Evolutionary conservation across 768 basidiomycete species (phyloP).

Genomic region (Mycena albidolilacea): DNA sequence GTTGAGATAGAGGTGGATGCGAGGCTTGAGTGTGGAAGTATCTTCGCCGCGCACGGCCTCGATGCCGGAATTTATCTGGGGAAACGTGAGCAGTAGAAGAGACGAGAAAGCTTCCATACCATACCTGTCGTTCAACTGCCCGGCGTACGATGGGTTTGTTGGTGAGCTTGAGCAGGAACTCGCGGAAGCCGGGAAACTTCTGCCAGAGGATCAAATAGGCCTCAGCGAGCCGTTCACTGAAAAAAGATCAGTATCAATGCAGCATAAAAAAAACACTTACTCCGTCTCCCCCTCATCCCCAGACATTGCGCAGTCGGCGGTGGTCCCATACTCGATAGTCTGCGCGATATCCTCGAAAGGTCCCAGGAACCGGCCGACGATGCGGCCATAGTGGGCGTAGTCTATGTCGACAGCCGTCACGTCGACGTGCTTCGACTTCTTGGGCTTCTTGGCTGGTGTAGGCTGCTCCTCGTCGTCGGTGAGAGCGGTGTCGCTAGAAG

Average conservation of each 20-base stretch:
- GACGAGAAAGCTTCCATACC: background rate
- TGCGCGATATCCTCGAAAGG: background rate
- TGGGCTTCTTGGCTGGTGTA: background rate
- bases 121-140: background rate
- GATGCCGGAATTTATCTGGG: background rate
- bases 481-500: background rate
- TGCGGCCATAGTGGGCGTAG: slow-evolving; percentile 12
- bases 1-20: background rate
- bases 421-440: background rate
- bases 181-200: slow-evolving; percentile 13
- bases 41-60: background rate
- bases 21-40: background rate
- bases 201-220: background rate
- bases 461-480: background rate
- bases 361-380: slow-evolving; percentile 9
- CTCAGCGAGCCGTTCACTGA: background rate
- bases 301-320: background rate
- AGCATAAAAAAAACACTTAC: background rate
- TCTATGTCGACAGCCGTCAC: background rate
- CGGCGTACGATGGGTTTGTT: background rate
- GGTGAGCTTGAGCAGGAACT: slow-evolving; percentile 1
- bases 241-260: background rate
- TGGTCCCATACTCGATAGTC: slow-evolving; percentile 10
- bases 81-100: background rate
- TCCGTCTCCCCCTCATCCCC: background rate